These are phyloP conservation scores for Penicillium odoratum DNA, from an alignment of 495 filamentous ascomycete genomes.

Conservation along the genomic window DNA sequence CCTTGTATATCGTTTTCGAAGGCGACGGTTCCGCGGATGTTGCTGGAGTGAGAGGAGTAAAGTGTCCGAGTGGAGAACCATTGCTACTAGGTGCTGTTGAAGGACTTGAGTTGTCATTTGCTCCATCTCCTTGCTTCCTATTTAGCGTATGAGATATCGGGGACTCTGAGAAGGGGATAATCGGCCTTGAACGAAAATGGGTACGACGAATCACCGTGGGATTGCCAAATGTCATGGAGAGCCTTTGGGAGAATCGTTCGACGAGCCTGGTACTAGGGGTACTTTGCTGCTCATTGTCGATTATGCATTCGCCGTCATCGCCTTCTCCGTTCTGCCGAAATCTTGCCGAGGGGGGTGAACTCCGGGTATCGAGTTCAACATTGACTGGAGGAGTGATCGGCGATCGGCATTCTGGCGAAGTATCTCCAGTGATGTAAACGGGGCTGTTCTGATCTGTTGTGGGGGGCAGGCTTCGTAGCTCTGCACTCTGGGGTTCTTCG, in stretches of 20 bases:
- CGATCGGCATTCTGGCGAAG: conserved; percentile 11
- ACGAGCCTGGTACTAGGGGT: conserved; percentile 32
- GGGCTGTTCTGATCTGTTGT: background rate
- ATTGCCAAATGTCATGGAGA: conserved; percentile 51
- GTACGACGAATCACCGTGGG: conserved; percentile 57
- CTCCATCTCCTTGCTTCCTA: conserved; percentile 28
- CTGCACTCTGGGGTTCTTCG: conserved; percentile 1
- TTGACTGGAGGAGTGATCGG: conserved; percentile 7
- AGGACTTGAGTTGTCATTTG: conserved; percentile 41
- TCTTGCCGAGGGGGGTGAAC: background rate
- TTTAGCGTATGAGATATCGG: conserved; percentile 9
- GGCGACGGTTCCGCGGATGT: conserved; percentile 36
- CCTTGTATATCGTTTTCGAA: conserved; percentile 19
- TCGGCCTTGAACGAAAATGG: conserved; percentile 44
- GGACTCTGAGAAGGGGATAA: conserved; percentile 31
- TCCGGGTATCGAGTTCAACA: background rate
- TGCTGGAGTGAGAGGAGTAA: conserved; percentile 37
- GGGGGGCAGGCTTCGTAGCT: background rate
- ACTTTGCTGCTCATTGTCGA: conserved; percentile 9
- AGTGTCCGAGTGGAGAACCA: conserved; percentile 32
- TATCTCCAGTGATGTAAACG: conserved; percentile 2
- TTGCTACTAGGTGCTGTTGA: conserved; percentile 39
- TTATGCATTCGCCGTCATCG: background rate
- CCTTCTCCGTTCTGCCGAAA: background rate
- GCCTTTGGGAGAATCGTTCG: conserved; percentile 47